These are phyloP conservation scores for Fraxinus latifolia DNA, from an alignment of 305 asterid species.

Conservation along the genomic window DNA sequence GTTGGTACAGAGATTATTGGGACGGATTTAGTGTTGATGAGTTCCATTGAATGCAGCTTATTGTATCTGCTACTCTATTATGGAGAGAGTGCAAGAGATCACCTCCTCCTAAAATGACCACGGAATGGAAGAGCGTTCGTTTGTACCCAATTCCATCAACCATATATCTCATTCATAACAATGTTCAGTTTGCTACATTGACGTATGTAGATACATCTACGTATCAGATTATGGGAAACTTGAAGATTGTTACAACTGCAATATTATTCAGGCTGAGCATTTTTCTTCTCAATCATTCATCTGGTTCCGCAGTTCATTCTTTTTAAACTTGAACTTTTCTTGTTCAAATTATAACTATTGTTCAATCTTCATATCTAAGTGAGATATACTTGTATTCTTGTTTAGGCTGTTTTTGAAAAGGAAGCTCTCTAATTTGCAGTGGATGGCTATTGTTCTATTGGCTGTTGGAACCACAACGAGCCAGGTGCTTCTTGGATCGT, in stretches of 20 bases:
- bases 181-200: constrained; percentile 94
- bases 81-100: constrained; percentile 72
- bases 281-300: constrained; percentile 7
- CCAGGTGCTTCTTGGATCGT: constrained; percentile 55
- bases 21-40: neutral
- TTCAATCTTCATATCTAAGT: constrained; percentile 25
- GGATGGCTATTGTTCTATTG: constrained; percentile 85
- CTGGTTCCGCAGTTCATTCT: neutral
- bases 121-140: constrained; percentile 74
- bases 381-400: constrained; percentile 29
- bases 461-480: constrained; percentile 98
- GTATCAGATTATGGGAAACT: constrained; percentile 95
- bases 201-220: constrained; percentile 93
- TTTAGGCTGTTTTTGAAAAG: constrained; percentile 94
- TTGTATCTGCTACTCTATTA: constrained; percentile 69
- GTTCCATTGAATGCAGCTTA: constrained; percentile 57
- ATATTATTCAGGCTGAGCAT: constrained; percentile 71
- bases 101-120: constrained; percentile 81
- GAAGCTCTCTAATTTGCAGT: constrained; percentile 96
- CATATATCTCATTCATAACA: constrained; percentile 94
- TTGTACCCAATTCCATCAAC: constrained; percentile 81
- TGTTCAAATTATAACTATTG: constrained; percentile 1
- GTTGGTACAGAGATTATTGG: neutral
- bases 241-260: constrained; percentile 92
- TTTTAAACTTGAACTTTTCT: neutral